phyloP scores from a whole-genome alignment of 345 rosid genomes.

The Luvunga scandens region DNA sequence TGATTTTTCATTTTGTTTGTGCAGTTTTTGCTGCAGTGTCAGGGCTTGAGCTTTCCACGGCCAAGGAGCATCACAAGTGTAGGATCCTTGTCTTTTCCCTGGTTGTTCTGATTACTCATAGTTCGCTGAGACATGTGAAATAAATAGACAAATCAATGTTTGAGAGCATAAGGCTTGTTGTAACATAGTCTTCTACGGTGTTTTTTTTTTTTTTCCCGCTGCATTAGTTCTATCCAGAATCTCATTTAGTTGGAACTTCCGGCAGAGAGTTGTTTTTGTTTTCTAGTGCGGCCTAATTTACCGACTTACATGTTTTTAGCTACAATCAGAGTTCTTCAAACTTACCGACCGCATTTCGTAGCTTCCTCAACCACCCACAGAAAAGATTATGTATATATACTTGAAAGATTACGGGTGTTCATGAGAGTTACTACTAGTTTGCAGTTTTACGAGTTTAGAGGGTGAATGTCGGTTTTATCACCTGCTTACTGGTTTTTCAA shows the following conservation, averaged over 20 bases:
- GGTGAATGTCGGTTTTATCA: not conserved
- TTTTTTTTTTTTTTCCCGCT: not conserved
- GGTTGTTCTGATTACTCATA: not conserved
- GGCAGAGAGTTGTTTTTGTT: not conserved
- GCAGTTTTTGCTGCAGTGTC: slow-evolving; percentile 93
- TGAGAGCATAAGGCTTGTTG: not conserved
- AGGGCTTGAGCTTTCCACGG: slow-evolving; percentile 78
- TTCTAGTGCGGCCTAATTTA: not conserved
- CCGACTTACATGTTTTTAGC: not conserved
- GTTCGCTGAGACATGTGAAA: not conserved
- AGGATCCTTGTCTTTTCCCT: slow-evolving; percentile 19
- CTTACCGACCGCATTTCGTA: not conserved
- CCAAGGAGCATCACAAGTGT: slow-evolving; percentile 84
- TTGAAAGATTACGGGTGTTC: not conserved
- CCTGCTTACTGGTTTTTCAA: not conserved
- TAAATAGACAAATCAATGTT: not conserved
- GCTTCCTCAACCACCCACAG: not conserved
- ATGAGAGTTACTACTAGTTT: not conserved
- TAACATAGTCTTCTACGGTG: not conserved
- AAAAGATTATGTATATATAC: not conserved
- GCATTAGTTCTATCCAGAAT: not conserved
- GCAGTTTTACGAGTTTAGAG: not conserved
- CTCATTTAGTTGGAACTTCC: not conserved
- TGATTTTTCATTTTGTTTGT: slow-evolving; percentile 13
- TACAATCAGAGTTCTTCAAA: not conserved